These are phyloP conservation scores for Rhodotorula glutinis DNA, from an alignment of 1,284 basidiomycete genomes.

Conservation along the genomic window DNA sequence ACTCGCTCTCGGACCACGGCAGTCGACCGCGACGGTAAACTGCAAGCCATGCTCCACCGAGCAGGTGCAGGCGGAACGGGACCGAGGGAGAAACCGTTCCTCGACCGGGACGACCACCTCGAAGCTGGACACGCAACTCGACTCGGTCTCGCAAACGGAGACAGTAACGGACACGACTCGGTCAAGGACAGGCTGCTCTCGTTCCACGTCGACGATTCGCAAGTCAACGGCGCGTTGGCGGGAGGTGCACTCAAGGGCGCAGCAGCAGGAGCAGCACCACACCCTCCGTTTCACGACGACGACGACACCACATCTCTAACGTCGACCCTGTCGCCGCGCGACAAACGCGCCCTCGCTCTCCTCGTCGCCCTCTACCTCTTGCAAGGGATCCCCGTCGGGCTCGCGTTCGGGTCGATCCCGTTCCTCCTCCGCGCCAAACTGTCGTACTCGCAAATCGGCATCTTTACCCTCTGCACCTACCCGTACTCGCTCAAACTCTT, in stretches of 20 bases:
- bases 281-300: too few species aligned
- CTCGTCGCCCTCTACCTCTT: slow-evolving; percentile 86
- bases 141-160: background rate
- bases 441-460: slow-evolving; percentile 92
- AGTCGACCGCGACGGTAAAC: too few species aligned
- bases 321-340: slow-evolving; percentile 45
- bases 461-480: slow-evolving; percentile 91
- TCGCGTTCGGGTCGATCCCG: slow-evolving; percentile 77
- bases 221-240: too few species aligned
- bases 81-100: background rate
- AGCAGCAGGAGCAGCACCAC: background rate
- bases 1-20: too few species aligned
- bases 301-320: background rate
- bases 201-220: background rate
- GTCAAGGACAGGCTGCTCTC: slow-evolving; percentile 2
- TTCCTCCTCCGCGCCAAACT: slow-evolving; percentile 92
- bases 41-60: background rate
- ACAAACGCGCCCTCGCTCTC: slow-evolving; percentile 80
- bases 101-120: background rate
- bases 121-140: background rate
- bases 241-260: background rate
- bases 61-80: too few species aligned
- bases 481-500: slow-evolving; percentile 96
- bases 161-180: background rate
- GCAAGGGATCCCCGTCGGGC: slow-evolving; percentile 89